A percentile compares a stretch with the other conserved stretches of the same genome.
These are phyloP conservation scores for Diplogelasinospora grovesii DNA, from an alignment of 495 filamentous ascomycete species.

Conservation along the genomic window DNA sequence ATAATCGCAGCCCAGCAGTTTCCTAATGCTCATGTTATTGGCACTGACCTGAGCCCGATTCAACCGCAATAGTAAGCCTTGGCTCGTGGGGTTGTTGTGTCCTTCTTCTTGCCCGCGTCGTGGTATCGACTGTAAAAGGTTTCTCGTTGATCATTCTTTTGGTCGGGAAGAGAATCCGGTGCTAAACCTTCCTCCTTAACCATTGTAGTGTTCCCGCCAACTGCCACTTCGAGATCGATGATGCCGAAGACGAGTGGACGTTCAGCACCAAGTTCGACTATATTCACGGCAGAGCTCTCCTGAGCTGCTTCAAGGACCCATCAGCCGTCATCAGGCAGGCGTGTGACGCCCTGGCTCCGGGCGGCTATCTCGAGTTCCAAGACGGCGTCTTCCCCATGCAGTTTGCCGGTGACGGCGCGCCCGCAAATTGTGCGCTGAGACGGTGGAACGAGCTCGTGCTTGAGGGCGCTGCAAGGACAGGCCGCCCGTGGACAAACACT, in stretches of 20 bases:
- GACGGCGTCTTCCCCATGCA: slow-evolving; percentile 32
- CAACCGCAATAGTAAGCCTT: slow-evolving; percentile 39
- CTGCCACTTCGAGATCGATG: slow-evolving; percentile 37
- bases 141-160: too few species aligned
- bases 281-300: slow-evolving; percentile 41
- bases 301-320: slow-evolving; percentile 42
- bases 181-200: too few species aligned
- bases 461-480: slow-evolving; percentile 12
- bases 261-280: slow-evolving; percentile 37
- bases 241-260: slow-evolving; percentile 43
- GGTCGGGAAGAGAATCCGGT: too few species aligned
- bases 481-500: slow-evolving; percentile 14
- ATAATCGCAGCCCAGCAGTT: slow-evolving; percentile 17
- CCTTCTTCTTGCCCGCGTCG: too few species aligned
- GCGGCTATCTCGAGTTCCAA: slow-evolving; percentile 42
- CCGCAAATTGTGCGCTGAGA: slow-evolving; percentile 10
- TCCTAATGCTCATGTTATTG: slow-evolving; percentile 20
- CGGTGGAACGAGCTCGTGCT: slow-evolving; percentile 20
- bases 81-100: too few species aligned
- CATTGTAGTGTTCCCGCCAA: slow-evolving; percentile 41
- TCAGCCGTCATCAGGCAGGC: slow-evolving; percentile 31
- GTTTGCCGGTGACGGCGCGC: slow-evolving; percentile 8
- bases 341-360: slow-evolving; percentile 34
- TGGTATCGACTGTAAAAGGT: too few species aligned
- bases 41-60: slow-evolving; percentile 40